A percentile compares a stretch with the other conserved stretches of the same genome.
phyloP scores from a whole-genome alignment of 441 rosid genomes.

The Viola pubescens region DNA sequence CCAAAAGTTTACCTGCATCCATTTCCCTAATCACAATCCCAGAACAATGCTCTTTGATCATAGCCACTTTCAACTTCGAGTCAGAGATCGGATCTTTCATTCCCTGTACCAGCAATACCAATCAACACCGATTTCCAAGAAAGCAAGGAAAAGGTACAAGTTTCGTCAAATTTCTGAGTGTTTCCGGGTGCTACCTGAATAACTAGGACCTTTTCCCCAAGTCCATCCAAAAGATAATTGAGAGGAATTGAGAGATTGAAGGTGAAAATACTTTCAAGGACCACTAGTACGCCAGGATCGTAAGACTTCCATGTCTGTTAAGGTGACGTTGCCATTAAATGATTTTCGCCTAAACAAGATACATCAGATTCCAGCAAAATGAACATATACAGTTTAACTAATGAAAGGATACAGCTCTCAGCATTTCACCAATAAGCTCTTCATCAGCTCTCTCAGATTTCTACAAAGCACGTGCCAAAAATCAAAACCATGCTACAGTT shows the following conservation, averaged over 20 bases:
- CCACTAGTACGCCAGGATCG: slow-evolving; percentile 75
- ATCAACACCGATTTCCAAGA: not conserved
- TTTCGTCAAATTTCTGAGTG: not conserved
- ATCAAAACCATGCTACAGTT: no score
- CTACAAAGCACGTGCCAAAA: slow-evolving; percentile 33
- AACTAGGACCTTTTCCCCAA: slow-evolving; percentile 46
- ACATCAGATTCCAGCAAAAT: not conserved
- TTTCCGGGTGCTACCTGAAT: slow-evolving; percentile 46
- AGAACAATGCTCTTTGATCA: slow-evolving; percentile 49
- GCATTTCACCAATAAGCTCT: slow-evolving; percentile 72
- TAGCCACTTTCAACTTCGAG: slow-evolving; percentile 52
- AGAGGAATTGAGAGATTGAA: slow-evolving; percentile 76
- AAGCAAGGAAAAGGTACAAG: not conserved
- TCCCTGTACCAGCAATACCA: slow-evolving; percentile 35
- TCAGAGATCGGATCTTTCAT: slow-evolving; percentile 75
- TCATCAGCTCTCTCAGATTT: slow-evolving; percentile 66
- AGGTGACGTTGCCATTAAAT: slow-evolving; percentile 25
- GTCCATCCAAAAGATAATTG: slow-evolving; percentile 59
- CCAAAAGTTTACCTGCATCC: slow-evolving; percentile 54
- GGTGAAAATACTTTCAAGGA: slow-evolving; percentile 76
- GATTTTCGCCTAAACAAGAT: no score
- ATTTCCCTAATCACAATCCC: slow-evolving; percentile 45
- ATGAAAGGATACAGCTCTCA: slow-evolving; percentile 78
- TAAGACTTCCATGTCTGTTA: slow-evolving; percentile 47
- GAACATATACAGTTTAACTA: not conserved